Base-by-base conservation (phyloP, 2,329 filamentous ascomycete species). In the Cladosporium sp. region DNA sequence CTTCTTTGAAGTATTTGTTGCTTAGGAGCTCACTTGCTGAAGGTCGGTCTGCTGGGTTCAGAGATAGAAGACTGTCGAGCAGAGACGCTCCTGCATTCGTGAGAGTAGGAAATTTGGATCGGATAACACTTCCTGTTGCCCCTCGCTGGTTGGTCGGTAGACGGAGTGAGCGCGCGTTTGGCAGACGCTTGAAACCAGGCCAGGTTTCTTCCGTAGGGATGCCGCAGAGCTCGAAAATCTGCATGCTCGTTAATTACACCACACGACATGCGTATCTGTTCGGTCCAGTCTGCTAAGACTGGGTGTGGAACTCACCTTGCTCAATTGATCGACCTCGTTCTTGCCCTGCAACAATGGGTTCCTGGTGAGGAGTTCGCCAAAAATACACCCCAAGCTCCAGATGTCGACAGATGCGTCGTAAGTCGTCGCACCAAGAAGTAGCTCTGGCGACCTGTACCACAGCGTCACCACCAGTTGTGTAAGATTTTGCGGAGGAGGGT, bases 341-440 rank as follows among this genome's bases (percentile, higher is more conserved):
- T 86, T 88, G 50, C 92, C 93, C 67, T 91, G 90, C 0, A 99
- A 79, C 1, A 97, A 73, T 0, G 93, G 91, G 61, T 92, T 87
- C 61, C 90, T 88, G 35, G 85, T 87, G 19, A 97, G 79, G 3
- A 99, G 82, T 76, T 99, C 94, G 60, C 87, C 93, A 70, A 99
- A 96, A 68, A 99, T 91, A 75, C 94, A 97, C 12, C 94, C 94
- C 3, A 97, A 78, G 74, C 89, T 95, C 94, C 94, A 99, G 82
- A 97, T 89, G 75, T 97, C 94, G 65, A 97, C 81, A 60, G 89
- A 83, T 1, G 81, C 77, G 59, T 82, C 86, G 75, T 99, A 99
- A 15, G 80, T 81, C 35, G 83, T 82, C 0, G 89, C 79, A 5
- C 94, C 94, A 3, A 97, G 84, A 1, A 99, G 82, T 10, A 97